These are phyloP conservation scores for Candida sp. DNA, from an alignment of 1,139 yeast genomes.

Conservation along the genomic window DNA sequence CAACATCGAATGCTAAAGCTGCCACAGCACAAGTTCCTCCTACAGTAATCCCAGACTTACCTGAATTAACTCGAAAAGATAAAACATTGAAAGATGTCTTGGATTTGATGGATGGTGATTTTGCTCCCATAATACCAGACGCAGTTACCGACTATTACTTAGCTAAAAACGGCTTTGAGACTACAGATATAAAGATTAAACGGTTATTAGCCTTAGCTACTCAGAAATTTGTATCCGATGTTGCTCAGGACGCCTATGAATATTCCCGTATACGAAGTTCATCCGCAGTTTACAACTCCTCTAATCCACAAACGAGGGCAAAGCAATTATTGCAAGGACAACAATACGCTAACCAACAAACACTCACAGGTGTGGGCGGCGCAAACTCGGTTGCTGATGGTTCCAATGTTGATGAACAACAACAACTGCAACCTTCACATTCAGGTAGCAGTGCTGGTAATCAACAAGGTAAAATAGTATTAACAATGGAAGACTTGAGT, in stretches of 20 bases:
- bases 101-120: slow-evolving; percentile 82
- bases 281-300: slow-evolving; percentile 76
- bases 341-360: slow-evolving; percentile 49
- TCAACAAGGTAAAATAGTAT: slow-evolving; percentile 71
- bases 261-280: slow-evolving; percentile 87
- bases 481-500: slow-evolving; percentile 87
- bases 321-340: slow-evolving; percentile 73
- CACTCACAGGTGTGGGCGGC: slow-evolving; percentile 33
- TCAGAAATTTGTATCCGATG: slow-evolving; percentile 90
- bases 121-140: slow-evolving; percentile 96
- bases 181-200: slow-evolving; percentile 77
- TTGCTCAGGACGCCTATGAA: slow-evolving; percentile 96
- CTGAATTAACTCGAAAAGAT: slow-evolving; percentile 78
- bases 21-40: slow-evolving; percentile 8
- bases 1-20: slow-evolving; percentile 1
- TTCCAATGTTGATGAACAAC: slow-evolving; percentile 15
- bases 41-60: slow-evolving; percentile 46
- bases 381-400: slow-evolving; percentile 39
- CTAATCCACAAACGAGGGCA: slow-evolving; percentile 86
- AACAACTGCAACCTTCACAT: slow-evolving; percentile 28
- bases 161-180: slow-evolving; percentile 83
- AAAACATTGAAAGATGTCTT: slow-evolving; percentile 84
- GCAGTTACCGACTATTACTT: slow-evolving; percentile 96
- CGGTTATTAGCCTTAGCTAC: slow-evolving; percentile 90
- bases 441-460: slow-evolving; percentile 47